These are phyloP conservation scores for Aureobasidium sp. DNA, from an alignment of 2,329 filamentous ascomycete genomes.

Conservation along the genomic window DNA sequence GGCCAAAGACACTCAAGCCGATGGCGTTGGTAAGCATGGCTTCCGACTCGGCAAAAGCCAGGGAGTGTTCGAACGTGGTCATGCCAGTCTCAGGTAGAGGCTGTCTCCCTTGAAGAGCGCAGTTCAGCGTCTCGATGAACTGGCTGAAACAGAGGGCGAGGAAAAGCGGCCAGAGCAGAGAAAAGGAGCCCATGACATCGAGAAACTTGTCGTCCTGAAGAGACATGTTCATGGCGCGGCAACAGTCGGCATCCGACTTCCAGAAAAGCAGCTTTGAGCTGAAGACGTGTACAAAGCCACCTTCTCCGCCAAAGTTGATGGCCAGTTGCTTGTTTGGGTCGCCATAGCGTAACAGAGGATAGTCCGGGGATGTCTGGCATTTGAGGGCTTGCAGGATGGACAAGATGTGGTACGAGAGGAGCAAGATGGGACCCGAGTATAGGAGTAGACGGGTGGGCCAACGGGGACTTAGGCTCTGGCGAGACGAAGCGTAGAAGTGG, in stretches of 20 bases:
- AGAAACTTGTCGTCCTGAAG: conserved; percentile 47
- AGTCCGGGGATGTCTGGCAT: conserved; percentile 65
- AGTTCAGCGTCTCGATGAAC: conserved; percentile 81
- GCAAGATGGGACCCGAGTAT: conserved; percentile 62
- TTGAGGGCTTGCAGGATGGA: conserved; percentile 75
- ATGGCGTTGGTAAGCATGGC: conserved; percentile 76
- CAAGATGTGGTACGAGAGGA: conserved; percentile 63
- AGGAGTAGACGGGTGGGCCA: conserved; percentile 66
- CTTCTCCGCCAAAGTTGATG: conserved; percentile 50
- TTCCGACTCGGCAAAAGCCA: conserved; percentile 94
- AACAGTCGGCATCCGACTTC: conserved; percentile 67
- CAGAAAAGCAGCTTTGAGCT: conserved; percentile 68
- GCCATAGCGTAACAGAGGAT: conserved; percentile 41
- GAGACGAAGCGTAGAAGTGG: conserved; percentile 84
- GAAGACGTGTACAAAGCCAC: conserved; percentile 62
- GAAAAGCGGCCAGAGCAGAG: conserved; percentile 68
- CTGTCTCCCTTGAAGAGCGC: conserved; percentile 75
- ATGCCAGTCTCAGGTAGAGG: conserved; percentile 84
- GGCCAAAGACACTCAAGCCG: conserved; percentile 62
- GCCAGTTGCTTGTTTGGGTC: conserved; percentile 35
- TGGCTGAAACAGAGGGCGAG: conserved; percentile 64
- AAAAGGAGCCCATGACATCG: conserved; percentile 66
- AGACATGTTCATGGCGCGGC: conserved; percentile 67
- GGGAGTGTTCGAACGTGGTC: conserved; percentile 91
- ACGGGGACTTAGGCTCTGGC: conserved; percentile 67